Conservation (phyloP, 2,329 filamentous ascomycete species). For the Hansfordia pulvinata region DNA sequence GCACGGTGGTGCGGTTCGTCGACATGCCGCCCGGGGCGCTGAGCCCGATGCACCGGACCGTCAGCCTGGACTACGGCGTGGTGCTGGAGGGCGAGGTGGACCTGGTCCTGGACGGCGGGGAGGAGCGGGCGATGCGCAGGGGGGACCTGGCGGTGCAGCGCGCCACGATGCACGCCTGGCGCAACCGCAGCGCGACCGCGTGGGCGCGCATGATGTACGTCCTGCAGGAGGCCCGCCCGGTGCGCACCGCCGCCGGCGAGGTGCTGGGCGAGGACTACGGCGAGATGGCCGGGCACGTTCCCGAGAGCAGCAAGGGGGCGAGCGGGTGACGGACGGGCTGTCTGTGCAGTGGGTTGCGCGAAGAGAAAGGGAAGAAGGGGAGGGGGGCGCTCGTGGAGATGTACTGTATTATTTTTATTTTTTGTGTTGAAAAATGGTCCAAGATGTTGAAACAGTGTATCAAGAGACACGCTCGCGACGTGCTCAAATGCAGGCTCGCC, state of each 20-base stretch:
- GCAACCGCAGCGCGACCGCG: slow-evolving; percentile 19
- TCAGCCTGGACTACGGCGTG: slow-evolving; percentile 1
- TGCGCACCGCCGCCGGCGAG: slow-evolving; percentile 7
- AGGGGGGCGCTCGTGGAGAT: too few species aligned
- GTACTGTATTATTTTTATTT: too few species aligned
- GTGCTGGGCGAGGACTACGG: slow-evolving; percentile 13
- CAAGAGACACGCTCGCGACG: too few species aligned
- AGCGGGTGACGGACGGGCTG: too few species aligned
- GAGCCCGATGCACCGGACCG: background rate
- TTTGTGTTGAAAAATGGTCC: too few species aligned
- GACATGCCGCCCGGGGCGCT: slow-evolving; percentile 26
- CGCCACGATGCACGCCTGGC: slow-evolving; percentile 28
- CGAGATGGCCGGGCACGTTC: slow-evolving; percentile 7
- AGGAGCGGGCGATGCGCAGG: background rate
- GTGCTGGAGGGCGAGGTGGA: slow-evolving; percentile 1
- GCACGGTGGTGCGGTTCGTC: slow-evolving; percentile 31
- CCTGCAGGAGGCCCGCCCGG: too few species aligned
- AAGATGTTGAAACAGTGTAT: too few species aligned
- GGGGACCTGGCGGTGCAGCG: slow-evolving; percentile 22
- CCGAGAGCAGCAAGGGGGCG: too few species aligned
- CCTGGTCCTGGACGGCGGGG: background rate
- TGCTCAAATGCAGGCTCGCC: too few species aligned
- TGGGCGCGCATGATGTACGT: slow-evolving; percentile 25
- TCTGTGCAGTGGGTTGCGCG: too few species aligned
- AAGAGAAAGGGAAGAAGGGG: too few species aligned